Percentiles rank a stretch among this genome's conserved stretches.
Evolutionary conservation across 257 asterid species (phyloP).

Genomic region (Salvia splendens): DNA sequence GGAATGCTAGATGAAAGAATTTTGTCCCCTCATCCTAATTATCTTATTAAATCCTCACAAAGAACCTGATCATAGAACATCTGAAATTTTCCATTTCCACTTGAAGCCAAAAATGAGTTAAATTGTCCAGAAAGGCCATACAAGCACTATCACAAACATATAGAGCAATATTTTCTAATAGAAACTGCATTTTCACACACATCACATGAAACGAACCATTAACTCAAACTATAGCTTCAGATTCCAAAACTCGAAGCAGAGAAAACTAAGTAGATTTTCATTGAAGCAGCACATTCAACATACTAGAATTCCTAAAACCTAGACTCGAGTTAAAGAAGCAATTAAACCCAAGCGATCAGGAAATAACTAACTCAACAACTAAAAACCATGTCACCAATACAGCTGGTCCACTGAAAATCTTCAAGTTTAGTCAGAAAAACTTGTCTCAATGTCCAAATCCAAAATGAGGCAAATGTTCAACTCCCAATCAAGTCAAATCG

Average conservation of each 20-base stretch:
- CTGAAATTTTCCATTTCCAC: not conserved
- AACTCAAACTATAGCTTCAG: not conserved
- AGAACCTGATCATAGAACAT: not conserved
- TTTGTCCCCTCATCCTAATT: not conserved
- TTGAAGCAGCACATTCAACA: not conserved
- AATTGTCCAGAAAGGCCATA: not conserved
- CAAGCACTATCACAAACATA: not conserved
- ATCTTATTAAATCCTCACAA: not conserved
- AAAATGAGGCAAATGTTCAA: conserved; percentile 7
- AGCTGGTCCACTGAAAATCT: conserved; percentile 17
- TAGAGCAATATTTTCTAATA: no score
- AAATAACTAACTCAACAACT: not conserved
- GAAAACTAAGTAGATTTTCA: conserved; percentile 11
- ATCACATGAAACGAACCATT: not conserved
- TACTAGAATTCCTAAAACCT: not conserved
- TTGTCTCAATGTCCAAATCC: not conserved
- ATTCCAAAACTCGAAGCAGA: not conserved
- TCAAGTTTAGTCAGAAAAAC: not conserved
- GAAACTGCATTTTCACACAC: not conserved
- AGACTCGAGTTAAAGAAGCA: conserved; percentile 10
- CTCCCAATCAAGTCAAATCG: not conserved
- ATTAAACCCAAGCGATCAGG: not conserved
- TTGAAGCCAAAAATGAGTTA: not conserved
- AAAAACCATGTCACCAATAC: not conserved
- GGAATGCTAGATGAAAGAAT: conserved; percentile 15